Evolutionary conservation across 2,329 filamentous ascomycete species (phyloP).

Genomic region (Ploettnerulaceae sp.): DNA sequence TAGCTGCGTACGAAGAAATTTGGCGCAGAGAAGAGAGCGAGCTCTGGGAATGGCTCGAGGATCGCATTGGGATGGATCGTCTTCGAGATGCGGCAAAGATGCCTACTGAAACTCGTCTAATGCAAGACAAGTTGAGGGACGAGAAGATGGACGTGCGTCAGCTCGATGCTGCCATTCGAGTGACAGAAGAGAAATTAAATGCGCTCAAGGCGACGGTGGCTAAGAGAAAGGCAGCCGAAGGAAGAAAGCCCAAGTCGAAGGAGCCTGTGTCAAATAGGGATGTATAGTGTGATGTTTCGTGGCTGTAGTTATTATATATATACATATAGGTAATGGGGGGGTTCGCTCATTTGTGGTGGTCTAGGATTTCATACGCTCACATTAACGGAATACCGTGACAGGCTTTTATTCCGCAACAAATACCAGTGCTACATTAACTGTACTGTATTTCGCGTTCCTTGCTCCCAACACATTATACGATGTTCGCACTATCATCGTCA

Average conservation of each 20-base stretch:
- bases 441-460: too few relatives aligned
- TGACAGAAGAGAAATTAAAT: constrained; percentile 80
- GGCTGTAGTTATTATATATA: too few relatives aligned
- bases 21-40: constrained; percentile 43
- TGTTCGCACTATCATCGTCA: too few relatives aligned
- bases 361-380: too few relatives aligned
- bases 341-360: too few relatives aligned
- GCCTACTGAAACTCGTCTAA: constrained; percentile 25
- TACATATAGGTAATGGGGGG: too few relatives aligned
- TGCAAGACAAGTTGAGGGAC: constrained; percentile 25
- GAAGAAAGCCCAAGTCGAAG: not conserved
- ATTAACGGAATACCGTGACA: too few relatives aligned
- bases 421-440: too few relatives aligned
- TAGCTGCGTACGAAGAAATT: constrained; percentile 86
- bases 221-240: constrained; percentile 16
- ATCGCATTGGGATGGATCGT: constrained; percentile 57
- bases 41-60: constrained; percentile 34
- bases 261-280: not conserved
- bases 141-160: constrained; percentile 31
- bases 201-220: constrained; percentile 70
- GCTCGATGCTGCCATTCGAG: constrained; percentile 37
- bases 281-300: not conserved
- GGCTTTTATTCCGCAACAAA: too few relatives aligned
- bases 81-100: constrained; percentile 51
- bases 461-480: too few relatives aligned